Evolutionary conservation across 495 filamentous ascomycete species (phyloP), one percentile per base, ranked within the genome.

Genomic region (Penicillium nucicola): DNA sequence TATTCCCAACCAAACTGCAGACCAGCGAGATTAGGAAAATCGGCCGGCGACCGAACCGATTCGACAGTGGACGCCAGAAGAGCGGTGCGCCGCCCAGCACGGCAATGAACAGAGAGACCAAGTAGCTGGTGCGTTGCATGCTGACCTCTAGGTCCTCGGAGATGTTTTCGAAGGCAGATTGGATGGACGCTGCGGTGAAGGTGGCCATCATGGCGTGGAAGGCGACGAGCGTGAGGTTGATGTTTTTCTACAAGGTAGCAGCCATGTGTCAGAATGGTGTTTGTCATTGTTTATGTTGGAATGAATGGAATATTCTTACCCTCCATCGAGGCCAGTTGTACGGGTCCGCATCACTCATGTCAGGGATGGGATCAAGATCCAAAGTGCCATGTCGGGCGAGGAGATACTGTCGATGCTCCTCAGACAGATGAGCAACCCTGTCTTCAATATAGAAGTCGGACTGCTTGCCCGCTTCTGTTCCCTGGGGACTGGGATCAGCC

Each of bases 141-240:
- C 70, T 71, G 12, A 76, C 64, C 3, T 59, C 58, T 10, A 82
- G 58, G 22, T 79, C 77, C 4, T 62, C 59, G 13, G 77, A 65
- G 41, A 82, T 77, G 11, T 66, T 46, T 46, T 72, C 69, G 53
- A 76, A 83, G 14, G 76, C 79, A 1, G 77, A 77, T 33, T 77
- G 77, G 49, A 83, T 80, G 7, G 62, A 56, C 0, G 77, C 70
- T 0, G 80, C 79, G 17, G 66, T 80, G 59, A 80, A 81, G 2
- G 79, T 81, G 9, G 67, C 67, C 71, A 82, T 81, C 52, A 72
- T 72, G 12, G 78, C 78, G 47, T 84, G 78, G 58, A 82, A 80
- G 2, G 77, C 74, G 31, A 83, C 72, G 10, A 82, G 68, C 12
- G 74, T 28, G 0, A 81, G 67, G 48, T 83, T 82, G 28, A 69